Evolutionary conservation across 2,329 filamentous ascomycete genomes (phyloP).

Genomic region (Hypoxylon rubiginosum): DNA sequence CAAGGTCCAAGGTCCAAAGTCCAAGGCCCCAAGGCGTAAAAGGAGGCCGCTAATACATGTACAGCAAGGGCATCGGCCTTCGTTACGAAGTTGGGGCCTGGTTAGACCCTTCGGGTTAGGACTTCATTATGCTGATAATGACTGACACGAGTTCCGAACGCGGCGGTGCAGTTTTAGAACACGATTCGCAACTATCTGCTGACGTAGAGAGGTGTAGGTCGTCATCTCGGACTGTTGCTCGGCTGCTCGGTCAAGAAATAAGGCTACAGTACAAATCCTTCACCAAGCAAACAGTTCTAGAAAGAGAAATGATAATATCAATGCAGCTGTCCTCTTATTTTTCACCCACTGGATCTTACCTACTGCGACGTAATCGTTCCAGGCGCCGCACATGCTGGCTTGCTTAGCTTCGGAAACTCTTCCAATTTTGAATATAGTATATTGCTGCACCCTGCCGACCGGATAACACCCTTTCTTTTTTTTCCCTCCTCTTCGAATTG

Average conservation of each 20-base stretch:
- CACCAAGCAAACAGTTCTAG: constrained; percentile 36
- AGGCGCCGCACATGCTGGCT: constrained; percentile 37
- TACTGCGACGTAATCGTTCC: constrained; percentile 41
- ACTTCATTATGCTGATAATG: background rate
- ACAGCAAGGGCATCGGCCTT: constrained; percentile 22
- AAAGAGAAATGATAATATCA: constrained; percentile 19
- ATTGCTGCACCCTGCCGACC: constrained; percentile 40
- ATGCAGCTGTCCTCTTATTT: constrained; percentile 22
- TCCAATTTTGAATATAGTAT: constrained; percentile 42
- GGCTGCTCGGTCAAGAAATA: constrained; percentile 42
- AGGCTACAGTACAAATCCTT: constrained; percentile 35
- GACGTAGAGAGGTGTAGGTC: constrained; percentile 27
- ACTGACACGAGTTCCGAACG: constrained; percentile 21
- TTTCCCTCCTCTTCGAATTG: constrained; percentile 12
- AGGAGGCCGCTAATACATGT: constrained; percentile 25
- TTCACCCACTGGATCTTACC: constrained; percentile 40
- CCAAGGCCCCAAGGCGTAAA: constrained; percentile 12
- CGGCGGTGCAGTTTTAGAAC: constrained; percentile 40
- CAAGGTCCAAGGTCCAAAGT: constrained; percentile 15
- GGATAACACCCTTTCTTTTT: constrained; percentile 31
- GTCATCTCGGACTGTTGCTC: constrained; percentile 37
- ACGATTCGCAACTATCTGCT: constrained; percentile 30
- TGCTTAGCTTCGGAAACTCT: constrained; percentile 40
- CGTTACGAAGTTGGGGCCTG: constrained; percentile 6
- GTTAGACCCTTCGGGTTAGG: background rate